phyloP scores from a whole-genome alignment of 2,329 filamentous ascomycete genomes.

The Teratosphaeria destructans region DNA sequence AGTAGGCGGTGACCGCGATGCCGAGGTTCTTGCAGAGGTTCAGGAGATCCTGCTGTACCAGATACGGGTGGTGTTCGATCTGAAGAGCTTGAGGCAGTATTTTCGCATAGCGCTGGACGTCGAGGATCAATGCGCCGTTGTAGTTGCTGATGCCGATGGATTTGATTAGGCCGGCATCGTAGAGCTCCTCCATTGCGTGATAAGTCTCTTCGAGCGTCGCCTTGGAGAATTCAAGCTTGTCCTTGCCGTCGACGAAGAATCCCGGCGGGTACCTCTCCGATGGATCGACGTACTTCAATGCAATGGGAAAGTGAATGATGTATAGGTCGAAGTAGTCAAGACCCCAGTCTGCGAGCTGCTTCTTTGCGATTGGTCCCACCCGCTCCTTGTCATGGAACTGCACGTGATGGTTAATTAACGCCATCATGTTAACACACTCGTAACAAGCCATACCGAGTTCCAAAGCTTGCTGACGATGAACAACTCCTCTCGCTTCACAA shows the following conservation, averaged over 20 bases:
- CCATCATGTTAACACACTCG: constrained; percentile 37
- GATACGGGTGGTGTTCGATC: constrained; percentile 85
- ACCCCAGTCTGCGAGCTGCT: constrained; percentile 72
- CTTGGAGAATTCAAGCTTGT: constrained; percentile 52
- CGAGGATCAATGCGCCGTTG: constrained; percentile 65
- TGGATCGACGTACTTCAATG: constrained; percentile 77
- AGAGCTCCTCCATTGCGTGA: constrained; percentile 67
- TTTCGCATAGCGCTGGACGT: constrained; percentile 63
- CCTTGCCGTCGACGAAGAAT: constrained; percentile 52
- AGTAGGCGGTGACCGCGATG: constrained; percentile 72
- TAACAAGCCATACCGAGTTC: constrained; percentile 48
- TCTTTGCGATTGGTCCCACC: constrained; percentile 64
- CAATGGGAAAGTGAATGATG: constrained; percentile 73
- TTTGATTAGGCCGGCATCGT: constrained; percentile 56
- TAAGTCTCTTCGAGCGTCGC: constrained; percentile 73
- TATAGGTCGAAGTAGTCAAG: constrained; percentile 86
- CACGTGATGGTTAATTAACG: constrained; percentile 31
- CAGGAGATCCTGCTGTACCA: constrained; percentile 63
- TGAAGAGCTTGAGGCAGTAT: constrained; percentile 61
- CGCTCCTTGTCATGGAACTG: constrained; percentile 67
- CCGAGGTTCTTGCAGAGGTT: constrained; percentile 58
- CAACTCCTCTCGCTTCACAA: constrained; percentile 76
- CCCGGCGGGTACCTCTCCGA: constrained; percentile 67
- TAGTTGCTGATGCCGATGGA: constrained; percentile 80
- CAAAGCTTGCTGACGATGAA: constrained; percentile 91